Conservation (phyloP, 176 grass and related monocot genomes). For the Aegilops longissima region DNA sequence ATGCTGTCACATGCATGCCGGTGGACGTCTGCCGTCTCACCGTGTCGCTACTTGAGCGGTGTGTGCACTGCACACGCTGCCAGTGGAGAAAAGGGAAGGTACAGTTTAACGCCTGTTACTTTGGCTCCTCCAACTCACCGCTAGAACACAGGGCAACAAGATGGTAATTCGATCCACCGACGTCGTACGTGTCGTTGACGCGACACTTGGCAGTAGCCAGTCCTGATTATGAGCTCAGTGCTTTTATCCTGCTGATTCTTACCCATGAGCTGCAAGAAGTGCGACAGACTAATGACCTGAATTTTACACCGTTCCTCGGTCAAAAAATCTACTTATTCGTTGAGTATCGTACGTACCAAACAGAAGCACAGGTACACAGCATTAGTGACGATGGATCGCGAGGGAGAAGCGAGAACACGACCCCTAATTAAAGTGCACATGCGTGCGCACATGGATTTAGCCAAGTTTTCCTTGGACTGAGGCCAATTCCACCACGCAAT, state of each 20-base stretch:
- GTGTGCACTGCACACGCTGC: not conserved
- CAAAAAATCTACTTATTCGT: no score
- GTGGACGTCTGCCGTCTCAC: not conserved
- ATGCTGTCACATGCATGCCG: not conserved
- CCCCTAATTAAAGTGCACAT: not conserved
- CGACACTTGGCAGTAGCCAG: not conserved
- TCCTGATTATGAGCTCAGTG: not conserved
- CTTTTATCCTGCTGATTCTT: not conserved
- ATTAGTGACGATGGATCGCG: no score
- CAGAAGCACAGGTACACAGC: no score
- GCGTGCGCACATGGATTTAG: not conserved
- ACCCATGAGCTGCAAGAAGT: not conserved
- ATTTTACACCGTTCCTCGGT: not conserved
- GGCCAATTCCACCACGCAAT: no score
- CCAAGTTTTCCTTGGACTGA: not conserved
- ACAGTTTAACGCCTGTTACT: not conserved
- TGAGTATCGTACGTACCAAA: no score
- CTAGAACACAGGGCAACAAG: not conserved
- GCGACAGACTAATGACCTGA: not conserved
- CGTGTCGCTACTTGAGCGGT: not conserved
- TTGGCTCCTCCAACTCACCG: not conserved
- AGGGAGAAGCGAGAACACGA: no score
- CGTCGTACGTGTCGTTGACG: not conserved
- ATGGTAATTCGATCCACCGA: not conserved
- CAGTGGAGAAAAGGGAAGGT: not conserved